Base-by-base conservation (phyloP, 495 filamentous ascomycete species). In the Aspergillus carlsbadensis region DNA sequence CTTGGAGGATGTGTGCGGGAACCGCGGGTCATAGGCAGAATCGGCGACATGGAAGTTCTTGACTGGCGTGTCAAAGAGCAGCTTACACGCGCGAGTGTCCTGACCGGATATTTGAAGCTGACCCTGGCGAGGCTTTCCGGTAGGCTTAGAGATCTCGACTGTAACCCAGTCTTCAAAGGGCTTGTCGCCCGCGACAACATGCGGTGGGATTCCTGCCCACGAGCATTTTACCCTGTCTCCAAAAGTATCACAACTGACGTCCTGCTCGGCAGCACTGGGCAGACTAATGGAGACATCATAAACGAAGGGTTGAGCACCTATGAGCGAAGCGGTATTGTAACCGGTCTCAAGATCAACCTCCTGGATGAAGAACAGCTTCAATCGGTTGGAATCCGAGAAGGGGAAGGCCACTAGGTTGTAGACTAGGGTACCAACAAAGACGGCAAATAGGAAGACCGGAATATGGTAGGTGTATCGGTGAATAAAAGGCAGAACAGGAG, bases 381-480 rank as follows among this genome's bases (percentile, higher is more conserved):
- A 81, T 43, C 92, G 81, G 60, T 82, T 88, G 37, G 84, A 75
- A 26, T 78, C 75, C 1, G 90, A 91, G 74, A 97, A 98, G 1
- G 94, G 94, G 70, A 96, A 96, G 6, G 89, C 92, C 20, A 78
- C 71, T 10, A 96, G 82, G 66, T 94, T 96, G 77, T 95, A 98
- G 62, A 93, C 83, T 29, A 92, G 68, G 11, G 92, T 96, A 24
- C 80, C 89, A 37, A 83, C 57, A 56, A 91, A 89, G 26, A 97
- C 74, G 8, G 87, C 67, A 43, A 96, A 77, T 18, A 96, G 65
- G 59, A 93, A 84, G 0, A 86, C 67, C 4, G 94, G 92, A 33
- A 98, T 75, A 56, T 95, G 90, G 62, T 88, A 87, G 10, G 86
- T 90, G 61, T 90, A 84, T 29, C 93, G 87, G 69, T 98, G 93